Base-by-base conservation (phyloP, 441 rosid genomes). In the Dalechampia spathulata region DNA sequence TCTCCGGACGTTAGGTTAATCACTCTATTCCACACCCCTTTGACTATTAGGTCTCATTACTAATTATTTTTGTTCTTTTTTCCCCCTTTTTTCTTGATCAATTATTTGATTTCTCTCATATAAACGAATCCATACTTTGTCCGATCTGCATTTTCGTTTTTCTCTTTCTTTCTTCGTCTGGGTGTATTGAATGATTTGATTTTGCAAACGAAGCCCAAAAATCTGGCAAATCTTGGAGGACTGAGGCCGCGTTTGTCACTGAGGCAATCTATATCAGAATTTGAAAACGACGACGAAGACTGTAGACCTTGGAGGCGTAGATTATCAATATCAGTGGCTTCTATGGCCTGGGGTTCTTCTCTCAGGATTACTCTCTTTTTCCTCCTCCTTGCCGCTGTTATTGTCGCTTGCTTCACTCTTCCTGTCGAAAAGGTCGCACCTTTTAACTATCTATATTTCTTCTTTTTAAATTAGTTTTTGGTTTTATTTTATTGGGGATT, bases 371-470 rank as follows among this genome's bases (percentile, higher is more conserved):
- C 81, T 27, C 76, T 93, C 55, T 79, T 93, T 44, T 60, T 85
- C 28, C 61, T 80, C 34, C 92, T 93, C 57, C 6, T 83, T 17
- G 82, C 84, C 58, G 87, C 90, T 50, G 79, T 72, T 57, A 65
- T 82, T 73, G 64, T 76, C 60, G 99, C 97, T 66, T 87, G 82
- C 53, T 85, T 76, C 76, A 85, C 96, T 57, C 93, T 90, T 60
- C 96, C 96, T 48, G 83, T 93, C 4, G 95, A 93, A 60, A 75
- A 93, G 95, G 99, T 93, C n/a, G n/a, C n/a, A 23, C 28, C 38
- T 1, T 52, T 44, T 51, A 55, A 22, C 50, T 12, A 6, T 26
- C 47, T 12, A 14, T 9, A 13, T 56, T 36, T 28, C 38, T 20
- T 15, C 49, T 55, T 1, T 20, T 52, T 68, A 0, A 19, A 16